Percentiles rank a stretch among this genome's conserved stretches.
These are phyloP conservation scores for Suhomyces yuchorum DNA, from an alignment of 1,139 yeast species.

Conservation along the genomic window DNA sequence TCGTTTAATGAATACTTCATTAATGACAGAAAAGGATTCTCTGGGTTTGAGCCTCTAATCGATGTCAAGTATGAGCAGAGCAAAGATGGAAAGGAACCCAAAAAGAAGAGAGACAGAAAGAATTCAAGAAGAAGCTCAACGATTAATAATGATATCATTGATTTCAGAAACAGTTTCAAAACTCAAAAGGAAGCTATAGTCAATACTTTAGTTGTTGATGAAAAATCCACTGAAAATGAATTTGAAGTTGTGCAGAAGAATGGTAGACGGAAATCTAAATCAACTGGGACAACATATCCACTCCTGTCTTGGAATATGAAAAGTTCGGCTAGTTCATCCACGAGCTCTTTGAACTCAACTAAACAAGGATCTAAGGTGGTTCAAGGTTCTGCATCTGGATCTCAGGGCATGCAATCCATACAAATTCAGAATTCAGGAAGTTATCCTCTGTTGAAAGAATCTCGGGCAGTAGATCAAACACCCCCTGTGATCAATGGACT, in stretches of 20 bases:
- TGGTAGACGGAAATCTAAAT: constrained; percentile 24
- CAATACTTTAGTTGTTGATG: constrained; percentile 28
- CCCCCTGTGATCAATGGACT: constrained; percentile 16
- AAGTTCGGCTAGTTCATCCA: constrained; percentile 3
- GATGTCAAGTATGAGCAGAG: constrained; percentile 37
- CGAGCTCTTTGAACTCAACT: background rate
- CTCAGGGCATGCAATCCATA: background rate
- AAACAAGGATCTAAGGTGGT: background rate
- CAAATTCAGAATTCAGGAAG: background rate
- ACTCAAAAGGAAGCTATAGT: constrained; percentile 26
- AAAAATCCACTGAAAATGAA: constrained; percentile 23
- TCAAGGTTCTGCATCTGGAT: background rate
- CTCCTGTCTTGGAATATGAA: constrained; percentile 12
- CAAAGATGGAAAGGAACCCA: constrained; percentile 16
- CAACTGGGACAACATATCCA: constrained; percentile 2
- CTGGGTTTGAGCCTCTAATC: constrained; percentile 50
- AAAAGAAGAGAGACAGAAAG: constrained; percentile 22
- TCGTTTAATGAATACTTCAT: constrained; percentile 54
- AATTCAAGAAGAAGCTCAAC: constrained; percentile 36
- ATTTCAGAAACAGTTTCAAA: constrained; percentile 25
- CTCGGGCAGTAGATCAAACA: background rate
- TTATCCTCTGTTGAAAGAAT: constrained; percentile 9
- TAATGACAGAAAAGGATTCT: constrained; percentile 42
- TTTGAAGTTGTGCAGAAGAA: constrained; percentile 36
- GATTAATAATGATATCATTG: constrained; percentile 24